Evolutionary conservation across 75 land plant species (phyloP).

Genomic region (Pinus albicaulis): DNA sequence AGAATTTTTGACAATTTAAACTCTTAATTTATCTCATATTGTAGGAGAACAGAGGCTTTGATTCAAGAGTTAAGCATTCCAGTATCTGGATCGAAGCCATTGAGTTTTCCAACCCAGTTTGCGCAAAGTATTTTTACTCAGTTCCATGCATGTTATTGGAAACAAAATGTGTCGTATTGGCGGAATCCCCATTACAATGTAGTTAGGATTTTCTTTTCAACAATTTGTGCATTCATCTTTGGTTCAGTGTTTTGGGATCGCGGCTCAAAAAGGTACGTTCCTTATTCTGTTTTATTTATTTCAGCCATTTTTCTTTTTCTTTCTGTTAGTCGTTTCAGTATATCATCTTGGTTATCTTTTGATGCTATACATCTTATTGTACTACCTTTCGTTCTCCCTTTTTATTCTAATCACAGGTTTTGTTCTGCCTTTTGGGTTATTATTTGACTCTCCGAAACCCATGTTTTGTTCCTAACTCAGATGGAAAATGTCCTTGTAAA

Average conservation of each 20-base stretch:
- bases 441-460: no score
- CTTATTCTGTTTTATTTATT: neutral
- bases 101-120: constrained; percentile 42
- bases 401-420: no score
- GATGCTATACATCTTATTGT: no score
- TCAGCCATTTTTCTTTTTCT: no score
- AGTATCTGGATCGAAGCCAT: constrained; percentile 34
- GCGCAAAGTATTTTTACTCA: constrained; percentile 42
- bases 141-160: constrained; percentile 45
- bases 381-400: no score
- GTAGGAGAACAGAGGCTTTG: constrained; percentile 47
- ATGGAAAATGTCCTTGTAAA: no score
- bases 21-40: neutral
- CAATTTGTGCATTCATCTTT: constrained; percentile 49
- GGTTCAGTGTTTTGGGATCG: constrained; percentile 65
- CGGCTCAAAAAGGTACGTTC: constrained; percentile 55
- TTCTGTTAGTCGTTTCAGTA: no score
- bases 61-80: constrained; percentile 55
- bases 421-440: no score
- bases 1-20: neutral
- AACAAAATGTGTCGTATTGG: constrained; percentile 73
- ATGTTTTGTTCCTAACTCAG: no score
- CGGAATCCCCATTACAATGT: constrained; percentile 72
- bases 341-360: no score
- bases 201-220: constrained; percentile 50